These are phyloP conservation scores for Fraxinus excelsior DNA, from an alignment of 257 asterid genomes.

Conservation along the genomic window DNA sequence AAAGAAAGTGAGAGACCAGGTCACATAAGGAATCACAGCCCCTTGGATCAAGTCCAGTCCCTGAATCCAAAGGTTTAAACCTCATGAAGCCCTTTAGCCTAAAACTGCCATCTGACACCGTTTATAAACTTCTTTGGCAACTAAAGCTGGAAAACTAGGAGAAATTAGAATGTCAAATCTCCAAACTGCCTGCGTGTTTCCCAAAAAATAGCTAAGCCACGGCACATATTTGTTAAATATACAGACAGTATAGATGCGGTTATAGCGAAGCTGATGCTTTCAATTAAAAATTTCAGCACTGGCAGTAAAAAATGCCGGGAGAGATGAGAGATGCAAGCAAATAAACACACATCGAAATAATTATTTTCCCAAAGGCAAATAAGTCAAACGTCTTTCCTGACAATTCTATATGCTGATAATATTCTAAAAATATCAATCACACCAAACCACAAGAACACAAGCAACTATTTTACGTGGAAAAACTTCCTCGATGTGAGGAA, in stretches of 20 bases:
- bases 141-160: conserved; percentile 11
- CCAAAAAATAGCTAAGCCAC: neutral
- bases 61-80: neutral
- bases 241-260: neutral
- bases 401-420: too few relatives aligned
- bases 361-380: too few relatives aligned
- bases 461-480: too few relatives aligned
- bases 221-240: neutral
- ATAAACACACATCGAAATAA: too few relatives aligned
- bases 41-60: neutral
- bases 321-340: too few relatives aligned
- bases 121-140: too few relatives aligned
- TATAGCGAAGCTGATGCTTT: conserved; percentile 13
- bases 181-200: neutral
- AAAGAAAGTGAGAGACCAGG: neutral
- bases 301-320: neutral
- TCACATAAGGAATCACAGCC: neutral
- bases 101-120: neutral
- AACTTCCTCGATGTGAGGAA: too few relatives aligned
- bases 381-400: too few relatives aligned
- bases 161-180: neutral
- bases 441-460: too few relatives aligned
- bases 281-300: conserved; percentile 9
- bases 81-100: neutral
- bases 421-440: too few relatives aligned